Base-by-base conservation (phyloP, 805 yeast species). In the Saccharomycopsis fibuligera region DNA sequence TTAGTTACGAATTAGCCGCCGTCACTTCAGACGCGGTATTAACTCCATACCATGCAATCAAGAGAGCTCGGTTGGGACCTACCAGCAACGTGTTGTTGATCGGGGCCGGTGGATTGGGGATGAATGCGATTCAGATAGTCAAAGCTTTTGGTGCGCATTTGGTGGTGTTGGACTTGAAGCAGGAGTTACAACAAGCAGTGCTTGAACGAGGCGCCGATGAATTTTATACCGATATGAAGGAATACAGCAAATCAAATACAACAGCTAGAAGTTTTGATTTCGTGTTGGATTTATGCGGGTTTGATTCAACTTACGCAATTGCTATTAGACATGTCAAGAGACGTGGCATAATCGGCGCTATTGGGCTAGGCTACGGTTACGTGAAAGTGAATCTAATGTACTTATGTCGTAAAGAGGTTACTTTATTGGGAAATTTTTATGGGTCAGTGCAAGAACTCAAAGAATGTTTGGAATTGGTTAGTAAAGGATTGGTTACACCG, bases 381-480 rank as follows among this genome's bases (percentile, higher is more conserved):
- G 53, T 72, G 17, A 42, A 43, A 4, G 50, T 70, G 35, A 60
- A 59, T 35, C 66, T 68, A 48, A 67, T 57, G 50, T 63, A 63
- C 3, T 56, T 72, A 47, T 73, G 74, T 12, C 51, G 68, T 41
- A 62, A 73, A 49, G 78, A 74, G 56, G 62, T 69, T 24, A 61
- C 64, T 44, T 53, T 72, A 36, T 56, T 65, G 30, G 70, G 66
- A 52, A 62, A 67, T 39, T 69, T 70, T 54, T 75, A 77, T 31
- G 79, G 79, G 22, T 65, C 67, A 12, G 66, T 72, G 1, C 54
- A 57, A 8, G 76, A 74, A 44, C 75, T 70, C 53, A 54, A 57
- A 22, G 76, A 73, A 48, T 62, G 68, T 31, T 62, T 74, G 65
- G 58, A 66, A 29, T 68, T 75, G 72, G 62, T 73, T 27, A 54